Conservation (phyloP, 495 filamentous ascomycete genomes). For the Penicilliopsis zonata region DNA sequence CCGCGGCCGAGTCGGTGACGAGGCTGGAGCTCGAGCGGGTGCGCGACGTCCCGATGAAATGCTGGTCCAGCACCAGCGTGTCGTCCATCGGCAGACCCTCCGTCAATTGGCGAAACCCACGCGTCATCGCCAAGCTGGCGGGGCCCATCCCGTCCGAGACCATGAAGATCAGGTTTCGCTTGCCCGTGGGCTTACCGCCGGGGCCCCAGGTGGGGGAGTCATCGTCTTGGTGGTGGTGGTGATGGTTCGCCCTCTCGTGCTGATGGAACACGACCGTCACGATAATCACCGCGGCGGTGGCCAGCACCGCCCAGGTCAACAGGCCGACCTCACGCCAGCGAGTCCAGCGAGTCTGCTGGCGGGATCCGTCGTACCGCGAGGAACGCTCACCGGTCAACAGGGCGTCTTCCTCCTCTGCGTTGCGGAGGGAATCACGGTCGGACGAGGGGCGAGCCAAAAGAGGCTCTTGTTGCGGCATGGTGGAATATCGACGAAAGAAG, state of each 20-base stretch:
- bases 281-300: conserved; percentile 65
- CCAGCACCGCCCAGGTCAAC: conserved; percentile 81
- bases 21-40: conserved; percentile 72
- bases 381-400: conserved; percentile 47
- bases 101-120: conserved; percentile 65
- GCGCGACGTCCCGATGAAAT: conserved; percentile 79
- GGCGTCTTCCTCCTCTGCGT: conserved; percentile 51
- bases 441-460: conserved; percentile 32
- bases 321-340: conserved; percentile 61
- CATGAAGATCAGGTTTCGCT: conserved; percentile 95
- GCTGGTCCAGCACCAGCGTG: conserved; percentile 65
- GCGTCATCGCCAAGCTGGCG: conserved; percentile 72
- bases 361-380: conserved; percentile 8
- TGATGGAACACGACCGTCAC: conserved; percentile 65
- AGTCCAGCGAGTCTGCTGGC: conserved; percentile 23
- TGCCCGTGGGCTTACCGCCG: conserved; percentile 47
- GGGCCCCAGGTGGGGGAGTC: conserved; percentile 21
- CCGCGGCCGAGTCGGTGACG: conserved; percentile 90
- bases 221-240: conserved; percentile 6
- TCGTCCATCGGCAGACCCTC: conserved; percentile 56
- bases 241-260: conserved; percentile 38
- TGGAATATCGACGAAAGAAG: not conserved
- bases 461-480: conserved; percentile 22
- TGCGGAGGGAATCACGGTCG: conserved; percentile 31
- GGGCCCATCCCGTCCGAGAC: conserved; percentile 98